Conservation (phyloP, 768 basidiomycete genomes). For the Auricularia cornea region DNA sequence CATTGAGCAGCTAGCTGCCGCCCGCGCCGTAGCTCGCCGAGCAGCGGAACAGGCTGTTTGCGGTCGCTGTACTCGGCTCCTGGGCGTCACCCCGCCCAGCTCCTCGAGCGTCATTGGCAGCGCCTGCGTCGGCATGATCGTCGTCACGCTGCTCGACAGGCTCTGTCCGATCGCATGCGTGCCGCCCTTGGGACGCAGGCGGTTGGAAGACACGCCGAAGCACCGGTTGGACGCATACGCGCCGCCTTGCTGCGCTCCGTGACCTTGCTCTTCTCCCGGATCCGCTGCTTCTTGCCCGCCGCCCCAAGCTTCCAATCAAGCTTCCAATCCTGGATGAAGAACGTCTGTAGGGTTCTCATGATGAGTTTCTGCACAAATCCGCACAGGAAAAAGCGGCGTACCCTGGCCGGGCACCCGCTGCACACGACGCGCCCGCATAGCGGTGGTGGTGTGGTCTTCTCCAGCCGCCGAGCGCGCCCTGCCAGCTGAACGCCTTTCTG, state of each 20-base stretch:
- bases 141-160: background rate
- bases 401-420: slow-evolving; percentile 71
- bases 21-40: background rate
- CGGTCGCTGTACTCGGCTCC: background rate
- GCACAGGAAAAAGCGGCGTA: slow-evolving; percentile 24
- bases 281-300: too few relatives aligned
- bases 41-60: background rate
- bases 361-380: background rate
- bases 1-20: background rate
- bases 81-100: background rate
- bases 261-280: too few relatives aligned
- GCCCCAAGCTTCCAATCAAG: background rate
- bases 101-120: background rate
- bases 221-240: slow-evolving; percentile 79
- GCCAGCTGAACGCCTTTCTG: slow-evolving; percentile 63
- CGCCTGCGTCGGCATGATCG: background rate
- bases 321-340: slow-evolving; percentile 59
- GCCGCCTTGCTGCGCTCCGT: slow-evolving; percentile 42
- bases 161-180: background rate
- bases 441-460: slow-evolving; percentile 79
- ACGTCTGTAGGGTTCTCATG: slow-evolving; percentile 47
- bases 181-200: background rate
- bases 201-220: slow-evolving; percentile 68
- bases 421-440: slow-evolving; percentile 83
- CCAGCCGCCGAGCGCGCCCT: slow-evolving; percentile 18